phyloP scores from a whole-genome alignment of 23 red algal species.

The Pyropia haitanensis region DNA sequence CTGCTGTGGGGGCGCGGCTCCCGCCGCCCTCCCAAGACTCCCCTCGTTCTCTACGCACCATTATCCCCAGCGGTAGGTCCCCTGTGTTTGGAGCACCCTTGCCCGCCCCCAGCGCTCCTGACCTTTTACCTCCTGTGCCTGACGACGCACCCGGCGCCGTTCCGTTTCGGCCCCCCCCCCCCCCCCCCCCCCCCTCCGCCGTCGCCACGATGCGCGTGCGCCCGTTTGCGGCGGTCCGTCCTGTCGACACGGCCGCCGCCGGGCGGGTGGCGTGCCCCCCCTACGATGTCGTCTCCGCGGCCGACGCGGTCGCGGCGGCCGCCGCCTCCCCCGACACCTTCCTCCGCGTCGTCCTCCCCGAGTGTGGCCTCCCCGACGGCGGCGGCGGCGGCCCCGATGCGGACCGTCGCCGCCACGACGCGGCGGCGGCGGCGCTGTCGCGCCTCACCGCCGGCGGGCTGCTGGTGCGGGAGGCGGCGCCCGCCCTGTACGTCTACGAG shows the following conservation, averaged over 20 bases:
- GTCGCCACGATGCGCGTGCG: conserved; percentile 19
- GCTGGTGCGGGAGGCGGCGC: conserved; percentile 11
- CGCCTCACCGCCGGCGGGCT: conserved; percentile 1
- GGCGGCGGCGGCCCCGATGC: neutral
- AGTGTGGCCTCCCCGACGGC: neutral
- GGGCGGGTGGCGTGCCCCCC: conserved; percentile 27
- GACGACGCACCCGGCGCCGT: too few species aligned
- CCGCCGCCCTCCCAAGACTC: too few species aligned
- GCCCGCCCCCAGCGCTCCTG: too few species aligned
- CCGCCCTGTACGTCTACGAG: conserved; percentile 33
- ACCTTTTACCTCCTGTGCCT: too few species aligned
- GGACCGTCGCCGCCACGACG: conserved; percentile 1
- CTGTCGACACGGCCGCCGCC: conserved; percentile 21
- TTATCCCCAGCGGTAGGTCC: too few species aligned
- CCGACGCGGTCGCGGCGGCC: conserved; percentile 10
- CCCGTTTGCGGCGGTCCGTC: conserved; percentile 24
- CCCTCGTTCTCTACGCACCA: too few species aligned
- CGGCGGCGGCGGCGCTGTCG: conserved; percentile 8
- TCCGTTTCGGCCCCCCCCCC: neutral
- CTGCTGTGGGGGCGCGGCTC: too few species aligned
- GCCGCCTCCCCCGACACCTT: conserved; percentile 12
- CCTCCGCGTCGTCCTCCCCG: conserved; percentile 39
- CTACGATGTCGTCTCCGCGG: conserved; percentile 38
- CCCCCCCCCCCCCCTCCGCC: neutral
- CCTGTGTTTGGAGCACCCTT: too few species aligned